These are phyloP conservation scores for Hypoxylon lenormandii DNA, from an alignment of 495 filamentous ascomycete species.

Conservation along the genomic window DNA sequence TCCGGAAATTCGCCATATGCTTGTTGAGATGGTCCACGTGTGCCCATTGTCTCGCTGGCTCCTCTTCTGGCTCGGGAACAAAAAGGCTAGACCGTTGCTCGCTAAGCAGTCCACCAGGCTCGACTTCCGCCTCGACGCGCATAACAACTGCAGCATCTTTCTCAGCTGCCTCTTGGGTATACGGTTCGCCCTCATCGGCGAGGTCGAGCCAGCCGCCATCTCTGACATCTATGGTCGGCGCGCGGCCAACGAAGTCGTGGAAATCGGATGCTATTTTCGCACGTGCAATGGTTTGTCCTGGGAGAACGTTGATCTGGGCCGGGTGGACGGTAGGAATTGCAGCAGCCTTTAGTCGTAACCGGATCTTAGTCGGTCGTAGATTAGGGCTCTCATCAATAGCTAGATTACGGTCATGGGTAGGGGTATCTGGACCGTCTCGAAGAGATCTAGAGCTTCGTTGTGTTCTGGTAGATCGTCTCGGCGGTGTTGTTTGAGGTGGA, in stretches of 20 bases:
- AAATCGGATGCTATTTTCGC: conserved; percentile 63
- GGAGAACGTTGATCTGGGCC: conserved; percentile 59
- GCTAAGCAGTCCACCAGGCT: conserved; percentile 80
- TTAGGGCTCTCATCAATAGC: conserved; percentile 45
- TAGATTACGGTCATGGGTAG: conserved; percentile 43
- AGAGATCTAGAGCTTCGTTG: conserved; percentile 55
- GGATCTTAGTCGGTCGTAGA: conserved; percentile 59
- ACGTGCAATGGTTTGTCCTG: conserved; percentile 49
- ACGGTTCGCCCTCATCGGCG: conserved; percentile 67
- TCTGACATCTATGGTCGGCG: conserved; percentile 59
- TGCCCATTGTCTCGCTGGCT: conserved; percentile 80
- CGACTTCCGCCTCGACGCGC: conserved; percentile 74
- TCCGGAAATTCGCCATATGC: conserved; percentile 83
- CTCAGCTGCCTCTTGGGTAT: conserved; percentile 63
- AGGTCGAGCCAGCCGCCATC: conserved; percentile 61
- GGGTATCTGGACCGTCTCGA: conserved; percentile 27
- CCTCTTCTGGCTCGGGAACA: conserved; percentile 78
- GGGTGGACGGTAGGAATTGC: conserved; percentile 67
- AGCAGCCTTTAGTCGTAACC: conserved; percentile 53
- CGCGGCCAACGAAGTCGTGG: conserved; percentile 64
- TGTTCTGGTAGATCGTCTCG: conserved; percentile 51
- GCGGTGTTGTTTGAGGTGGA: conserved; percentile 48
- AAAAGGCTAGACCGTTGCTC: conserved; percentile 77
- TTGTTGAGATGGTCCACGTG: conserved; percentile 86
- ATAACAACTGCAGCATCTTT: conserved; percentile 67